Percentiles rank a stretch among this genome's conserved stretches.
Conservation (phyloP, 208 protist genomes). For the Trypanosoma cruzi region DNA sequence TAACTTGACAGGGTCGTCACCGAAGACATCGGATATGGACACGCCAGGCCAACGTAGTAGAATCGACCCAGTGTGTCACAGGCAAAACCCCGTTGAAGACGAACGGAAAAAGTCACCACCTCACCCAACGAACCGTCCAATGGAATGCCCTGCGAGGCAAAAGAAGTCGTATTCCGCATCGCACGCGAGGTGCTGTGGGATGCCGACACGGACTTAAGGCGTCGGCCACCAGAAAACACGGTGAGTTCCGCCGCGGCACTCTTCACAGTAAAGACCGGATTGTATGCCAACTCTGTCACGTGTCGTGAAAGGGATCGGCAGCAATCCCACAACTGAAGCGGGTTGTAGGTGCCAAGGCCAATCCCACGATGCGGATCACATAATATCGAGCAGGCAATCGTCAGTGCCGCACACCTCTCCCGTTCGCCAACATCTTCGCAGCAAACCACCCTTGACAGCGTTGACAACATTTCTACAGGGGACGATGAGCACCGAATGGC, state of each 20-base stretch:
- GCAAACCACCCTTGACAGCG: slow-evolving; percentile 60
- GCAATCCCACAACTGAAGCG: slow-evolving; percentile 39
- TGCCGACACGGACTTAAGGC: slow-evolving; percentile 27
- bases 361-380: slow-evolving; percentile 18
- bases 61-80: slow-evolving; percentile 74
- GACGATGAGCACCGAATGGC: slow-evolving; percentile 36
- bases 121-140: slow-evolving; percentile 65
- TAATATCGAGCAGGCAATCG: slow-evolving; percentile 39
- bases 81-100: slow-evolving; percentile 56
- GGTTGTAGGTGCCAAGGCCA: slow-evolving; percentile 32
- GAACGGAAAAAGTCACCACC: slow-evolving; percentile 67
- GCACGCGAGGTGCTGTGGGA: slow-evolving; percentile 1
- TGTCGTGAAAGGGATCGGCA: slow-evolving; percentile 34
- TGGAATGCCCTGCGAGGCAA: slow-evolving; percentile 62
- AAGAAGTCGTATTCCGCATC: slow-evolving; percentile 31
- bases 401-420: slow-evolving; percentile 50
- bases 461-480: slow-evolving; percentile 41
- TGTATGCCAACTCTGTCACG: slow-evolving; percentile 20
- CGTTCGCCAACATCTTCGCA: slow-evolving; percentile 44
- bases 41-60: slow-evolving; percentile 77
- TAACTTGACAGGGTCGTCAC: slow-evolving; percentile 33
- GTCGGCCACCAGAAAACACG: slow-evolving; percentile 42
- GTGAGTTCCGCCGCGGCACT: slow-evolving; percentile 30
- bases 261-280: slow-evolving; percentile 32
- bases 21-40: slow-evolving; percentile 23